A percentile compares a stretch with the other conserved stretches of the same genome.
Conservation (phyloP, 1,139 yeast species). For the Pneumocystis sp. region DNA sequence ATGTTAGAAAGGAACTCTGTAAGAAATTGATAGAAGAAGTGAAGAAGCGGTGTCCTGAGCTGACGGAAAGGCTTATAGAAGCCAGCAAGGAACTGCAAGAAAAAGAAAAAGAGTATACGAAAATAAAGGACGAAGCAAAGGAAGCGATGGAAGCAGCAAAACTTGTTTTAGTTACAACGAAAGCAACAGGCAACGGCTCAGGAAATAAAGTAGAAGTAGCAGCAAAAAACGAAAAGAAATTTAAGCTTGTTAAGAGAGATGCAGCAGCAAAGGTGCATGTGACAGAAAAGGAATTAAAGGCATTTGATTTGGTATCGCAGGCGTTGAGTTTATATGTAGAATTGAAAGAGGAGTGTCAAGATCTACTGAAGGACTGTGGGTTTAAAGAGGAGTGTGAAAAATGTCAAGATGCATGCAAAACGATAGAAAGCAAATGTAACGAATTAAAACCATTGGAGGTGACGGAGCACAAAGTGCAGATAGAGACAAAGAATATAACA, state of each 20-base stretch:
- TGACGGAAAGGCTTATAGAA: no score
- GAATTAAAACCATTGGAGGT: neutral
- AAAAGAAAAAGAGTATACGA: no score
- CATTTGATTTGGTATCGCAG: neutral
- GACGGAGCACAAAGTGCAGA: neutral
- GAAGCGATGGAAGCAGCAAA: no score
- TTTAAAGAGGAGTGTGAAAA: neutral
- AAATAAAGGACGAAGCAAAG: no score
- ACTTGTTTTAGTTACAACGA: no score
- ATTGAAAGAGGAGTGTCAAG: neutral
- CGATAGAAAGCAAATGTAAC: neutral
- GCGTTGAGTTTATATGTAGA: neutral
- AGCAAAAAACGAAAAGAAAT: neutral
- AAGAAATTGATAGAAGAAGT: no score
- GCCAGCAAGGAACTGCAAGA: no score
- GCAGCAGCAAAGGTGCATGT: neutral
- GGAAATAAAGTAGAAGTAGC: no score
- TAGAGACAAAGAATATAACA: neutral
- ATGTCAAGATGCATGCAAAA: neutral
- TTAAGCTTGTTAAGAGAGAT: neutral
- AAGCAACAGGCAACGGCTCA: no score
- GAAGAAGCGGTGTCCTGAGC: neutral
- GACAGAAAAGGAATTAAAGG: neutral
- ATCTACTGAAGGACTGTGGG: neutral
- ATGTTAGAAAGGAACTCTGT: neutral